Evolutionary conservation across 2,329 filamentous ascomycete species (phyloP), one percentile per base, ranked within the genome.

Genomic region (Ceratocystis harringtonii): DNA sequence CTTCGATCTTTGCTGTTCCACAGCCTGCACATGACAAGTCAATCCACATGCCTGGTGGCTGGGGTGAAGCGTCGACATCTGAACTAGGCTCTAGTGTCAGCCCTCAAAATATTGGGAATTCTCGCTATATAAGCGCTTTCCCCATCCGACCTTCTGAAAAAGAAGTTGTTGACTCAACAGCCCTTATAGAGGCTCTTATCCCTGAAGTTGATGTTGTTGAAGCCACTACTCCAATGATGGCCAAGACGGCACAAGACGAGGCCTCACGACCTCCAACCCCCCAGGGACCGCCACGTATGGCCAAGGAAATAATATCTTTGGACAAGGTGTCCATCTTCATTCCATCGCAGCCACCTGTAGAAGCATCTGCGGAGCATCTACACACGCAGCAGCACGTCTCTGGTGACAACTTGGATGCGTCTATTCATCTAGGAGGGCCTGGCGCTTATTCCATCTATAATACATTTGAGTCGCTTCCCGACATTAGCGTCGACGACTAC

Each of bases 1-100:
- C 55, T 8, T 25, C 55, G 8, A 17, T 30, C n/a, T n/a, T 28
- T 32, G n/a, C 25, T 8, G 55, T 8, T 30, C 32, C n/a, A 41
- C 17, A 43, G 22, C 65, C 63, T n/a, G 41, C 41, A 12, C 43
- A 61, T 30, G 63, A 65, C 58, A 67, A 61, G 32, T 67, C 65
- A 1, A 63, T 67, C n/a, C 52, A 63, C 22, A 67, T 67, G 66
- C 66, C 66, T 7, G 66, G 66, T 1, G 66, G 66, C 44, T 67
- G 66, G 66, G 63, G 48, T 28, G 52, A 63, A 15, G 25, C 62
- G 1, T 43, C 41, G 5, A 44, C 57, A 30, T 28, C 48, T 7
- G 44, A 45, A 30, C n/a, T 64, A 15, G 48, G 19, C 7, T 62
- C 15, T 19, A 22, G 15, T 25, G 15, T 6, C 19, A 25, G 17